A percentile compares a stretch with the other conserved stretches of the same genome.
Evolutionary conservation across 2,329 filamentous ascomycete species (phyloP).

Genomic region (Aspergillus oerlinghausenensis): DNA sequence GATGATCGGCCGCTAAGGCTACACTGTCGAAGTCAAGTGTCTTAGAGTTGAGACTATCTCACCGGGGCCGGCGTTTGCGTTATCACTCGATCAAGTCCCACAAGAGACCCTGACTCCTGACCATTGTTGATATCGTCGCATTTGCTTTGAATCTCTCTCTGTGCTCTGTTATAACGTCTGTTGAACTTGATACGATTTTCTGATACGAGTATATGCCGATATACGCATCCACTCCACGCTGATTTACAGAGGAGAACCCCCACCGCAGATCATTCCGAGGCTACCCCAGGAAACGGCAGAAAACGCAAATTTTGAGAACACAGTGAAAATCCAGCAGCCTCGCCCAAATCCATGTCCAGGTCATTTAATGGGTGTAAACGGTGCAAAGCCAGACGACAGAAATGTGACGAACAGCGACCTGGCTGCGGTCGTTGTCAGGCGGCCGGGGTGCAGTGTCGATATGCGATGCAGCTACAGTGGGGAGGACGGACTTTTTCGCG

Average conservation of each 20-base stretch:
- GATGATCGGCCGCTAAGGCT: constrained; percentile 21
- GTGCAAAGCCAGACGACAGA: constrained; percentile 43
- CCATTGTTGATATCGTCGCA: not conserved
- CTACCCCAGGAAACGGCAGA: not conserved
- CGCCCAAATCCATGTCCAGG: constrained; percentile 30
- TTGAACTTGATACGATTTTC: not conserved
- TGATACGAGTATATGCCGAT: not conserved
- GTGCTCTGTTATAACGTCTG: not conserved
- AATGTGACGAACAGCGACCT: constrained; percentile 43
- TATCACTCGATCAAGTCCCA: not conserved
- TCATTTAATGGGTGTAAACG: constrained; percentile 42
- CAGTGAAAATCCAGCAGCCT: not conserved
- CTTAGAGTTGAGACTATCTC: not conserved
- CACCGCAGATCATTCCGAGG: not conserved
- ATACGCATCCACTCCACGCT: not conserved
- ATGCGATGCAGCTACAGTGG: constrained; percentile 41
- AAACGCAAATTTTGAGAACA: not conserved
- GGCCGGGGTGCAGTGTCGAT: constrained; percentile 36
- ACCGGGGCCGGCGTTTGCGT: not conserved
- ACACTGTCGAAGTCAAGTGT: not conserved
- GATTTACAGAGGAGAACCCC: not conserved
- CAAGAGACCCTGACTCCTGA: not conserved
- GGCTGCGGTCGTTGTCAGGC: constrained; percentile 37
- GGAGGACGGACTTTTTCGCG: constrained; percentile 40
- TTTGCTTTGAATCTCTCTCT: not conserved